phyloP scores from a whole-genome alignment of 768 basidiomycete genomes.

The Brasilioporus rufonigricans region DNA sequence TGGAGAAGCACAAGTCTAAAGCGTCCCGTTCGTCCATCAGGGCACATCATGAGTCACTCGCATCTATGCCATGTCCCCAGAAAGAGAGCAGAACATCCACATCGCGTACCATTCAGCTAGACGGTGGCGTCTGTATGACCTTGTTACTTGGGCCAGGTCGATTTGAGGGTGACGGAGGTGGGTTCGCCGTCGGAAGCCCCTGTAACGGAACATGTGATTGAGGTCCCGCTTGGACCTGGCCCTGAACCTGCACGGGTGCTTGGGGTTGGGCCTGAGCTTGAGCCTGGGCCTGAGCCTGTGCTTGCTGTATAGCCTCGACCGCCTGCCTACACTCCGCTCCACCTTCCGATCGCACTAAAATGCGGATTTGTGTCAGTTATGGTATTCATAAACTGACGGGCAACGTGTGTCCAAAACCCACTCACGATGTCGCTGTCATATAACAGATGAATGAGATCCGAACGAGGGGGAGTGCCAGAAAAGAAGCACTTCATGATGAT shows the following conservation, averaged over 20 bases:
- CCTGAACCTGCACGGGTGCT: conserved; percentile 19
- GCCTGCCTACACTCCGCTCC: conserved; percentile 69
- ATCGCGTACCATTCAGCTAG: conserved; percentile 10
- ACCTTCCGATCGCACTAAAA: conserved; percentile 77
- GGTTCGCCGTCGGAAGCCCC: conserved; percentile 18
- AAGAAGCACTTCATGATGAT: conserved; percentile 30
- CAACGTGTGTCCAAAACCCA: conserved; percentile 23
- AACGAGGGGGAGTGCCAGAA: conserved; percentile 17
- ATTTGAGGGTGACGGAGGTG: conserved; percentile 18
- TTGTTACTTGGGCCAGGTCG: conserved; percentile 27
- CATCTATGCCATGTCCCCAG: conserved; percentile 22
- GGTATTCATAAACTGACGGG: conserved; percentile 23
- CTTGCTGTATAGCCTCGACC: conserved; percentile 37
- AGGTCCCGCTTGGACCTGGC: conserved; percentile 17
- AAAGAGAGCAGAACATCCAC: conserved; percentile 1
- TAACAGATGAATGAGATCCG: conserved; percentile 26
- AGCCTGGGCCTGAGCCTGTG: conserved; percentile 28
- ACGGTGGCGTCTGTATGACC: conserved; percentile 15
- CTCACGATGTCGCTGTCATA: conserved; percentile 73
- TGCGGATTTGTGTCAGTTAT: conserved; percentile 22
- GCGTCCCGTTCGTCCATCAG: conserved; percentile 22
- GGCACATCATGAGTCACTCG: conserved; percentile 8
- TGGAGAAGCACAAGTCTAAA: conserved; percentile 19
- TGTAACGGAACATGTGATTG: conserved; percentile 25
- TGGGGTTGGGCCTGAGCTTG: conserved; percentile 22